Conservation (phyloP, 164 flowering plant genomes). For the Euptelea pleiosperma region DNA sequence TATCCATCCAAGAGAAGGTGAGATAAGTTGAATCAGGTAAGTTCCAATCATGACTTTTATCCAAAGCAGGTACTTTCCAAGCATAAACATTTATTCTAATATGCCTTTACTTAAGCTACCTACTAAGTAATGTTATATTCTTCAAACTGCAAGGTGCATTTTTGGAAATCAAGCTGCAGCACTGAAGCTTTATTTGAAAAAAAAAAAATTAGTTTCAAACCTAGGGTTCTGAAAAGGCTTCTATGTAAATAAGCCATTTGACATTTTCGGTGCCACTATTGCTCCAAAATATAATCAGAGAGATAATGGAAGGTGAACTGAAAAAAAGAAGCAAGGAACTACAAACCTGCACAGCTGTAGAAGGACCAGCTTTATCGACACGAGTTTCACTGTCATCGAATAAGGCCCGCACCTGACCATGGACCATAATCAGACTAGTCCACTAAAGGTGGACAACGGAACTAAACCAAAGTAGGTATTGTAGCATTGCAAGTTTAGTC, state of each 20-base stretch:
- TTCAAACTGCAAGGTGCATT: neutral
- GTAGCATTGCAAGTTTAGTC: neutral
- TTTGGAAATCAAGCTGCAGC: too few relatives aligned
- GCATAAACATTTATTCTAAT: too few relatives aligned
- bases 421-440: conserved; percentile 8
- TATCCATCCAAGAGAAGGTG: too few relatives aligned
- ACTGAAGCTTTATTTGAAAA: too few relatives aligned
- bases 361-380: conserved; percentile 81
- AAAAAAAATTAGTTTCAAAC: too few relatives aligned
- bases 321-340: neutral
- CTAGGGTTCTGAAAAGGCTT: too few relatives aligned
- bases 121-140: too few relatives aligned
- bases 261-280: neutral
- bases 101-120: too few relatives aligned
- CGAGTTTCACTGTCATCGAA: conserved; percentile 78
- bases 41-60: too few relatives aligned
- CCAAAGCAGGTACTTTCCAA: too few relatives aligned
- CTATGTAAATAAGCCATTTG: neutral
- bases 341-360: conserved; percentile 82
- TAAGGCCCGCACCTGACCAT: conserved; percentile 73
- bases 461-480: neutral
- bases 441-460: neutral
- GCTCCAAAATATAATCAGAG: neutral
- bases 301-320: neutral
- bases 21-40: too few relatives aligned